phyloP scores from a whole-genome alignment of 2,329 filamentous ascomycete genomes.

The Plenodomus lindquistii region DNA sequence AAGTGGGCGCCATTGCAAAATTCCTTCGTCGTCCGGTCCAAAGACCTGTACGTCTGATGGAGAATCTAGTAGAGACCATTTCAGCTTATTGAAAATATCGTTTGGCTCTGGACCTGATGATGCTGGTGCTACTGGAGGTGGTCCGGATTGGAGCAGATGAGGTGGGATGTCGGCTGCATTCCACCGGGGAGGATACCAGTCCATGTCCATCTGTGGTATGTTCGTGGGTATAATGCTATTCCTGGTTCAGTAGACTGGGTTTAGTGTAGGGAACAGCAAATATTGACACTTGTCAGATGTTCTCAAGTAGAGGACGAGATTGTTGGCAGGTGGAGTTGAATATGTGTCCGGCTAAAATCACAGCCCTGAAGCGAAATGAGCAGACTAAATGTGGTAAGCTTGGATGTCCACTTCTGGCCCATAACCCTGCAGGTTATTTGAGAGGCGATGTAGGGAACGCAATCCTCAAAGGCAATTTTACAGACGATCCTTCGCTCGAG shows the following conservation, averaged over 20 bases:
- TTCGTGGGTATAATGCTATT: slow-evolving; percentile 1
- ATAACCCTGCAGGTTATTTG: neutral
- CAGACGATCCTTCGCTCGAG: neutral
- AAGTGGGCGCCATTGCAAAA: slow-evolving; percentile 1
- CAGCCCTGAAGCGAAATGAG: neutral
- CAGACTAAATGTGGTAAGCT: neutral
- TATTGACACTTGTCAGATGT: neutral
- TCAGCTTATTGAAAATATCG: slow-evolving; percentile 4
- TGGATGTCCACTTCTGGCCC: too few species aligned
- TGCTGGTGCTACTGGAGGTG: slow-evolving; percentile 1
- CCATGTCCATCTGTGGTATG: slow-evolving; percentile 3
- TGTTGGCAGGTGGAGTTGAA: neutral
- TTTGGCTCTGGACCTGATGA: slow-evolving; percentile 1
- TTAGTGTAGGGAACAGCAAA: neutral
- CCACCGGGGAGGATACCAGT: neutral
- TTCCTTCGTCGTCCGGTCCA: neutral
- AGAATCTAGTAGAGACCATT: slow-evolving; percentile 6
- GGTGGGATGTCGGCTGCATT: slow-evolving; percentile 2
- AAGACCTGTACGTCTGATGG: slow-evolving; percentile 5
- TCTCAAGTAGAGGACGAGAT: neutral
- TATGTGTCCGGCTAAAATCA: neutral
- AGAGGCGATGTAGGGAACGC: neutral
- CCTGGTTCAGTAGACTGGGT: neutral
- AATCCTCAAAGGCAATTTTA: neutral
- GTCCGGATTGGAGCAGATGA: slow-evolving; percentile 1